Base-by-base conservation (phyloP, 176 grass and related monocot species). In the Oryza longistaminata region DNA sequence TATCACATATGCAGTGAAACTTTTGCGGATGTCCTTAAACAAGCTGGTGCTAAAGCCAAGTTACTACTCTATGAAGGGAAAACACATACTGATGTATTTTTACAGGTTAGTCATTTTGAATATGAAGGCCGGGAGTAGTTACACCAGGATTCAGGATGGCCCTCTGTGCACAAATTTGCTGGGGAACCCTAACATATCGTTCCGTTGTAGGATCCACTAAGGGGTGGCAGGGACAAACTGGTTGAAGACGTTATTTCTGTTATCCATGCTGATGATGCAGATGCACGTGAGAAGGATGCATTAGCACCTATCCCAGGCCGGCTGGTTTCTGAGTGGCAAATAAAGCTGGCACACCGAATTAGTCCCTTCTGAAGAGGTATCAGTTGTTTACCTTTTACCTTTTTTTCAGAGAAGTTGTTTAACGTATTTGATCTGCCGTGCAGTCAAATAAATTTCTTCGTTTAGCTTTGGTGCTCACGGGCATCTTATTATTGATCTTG, bases 31-130 rank as follows among this genome's bases (percentile, higher is more conserved):
- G 60, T 81, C 58, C 91, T 98, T 60, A 83, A 84, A 76, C 86
- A 85, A 69, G 89, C 80, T 75, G 93, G 93, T 14, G 93, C 83
- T 66, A 87, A 94, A 90, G 81, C 84, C 76, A 90, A 88, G 87
- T 66, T 98, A 50, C 69, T 89, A 48, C 80, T 95, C 62, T 98
- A 93, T 85, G 90, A 90, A 83, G 93, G 96, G 67, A 98, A 98
- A 93, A 98, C 93, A 26, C 96, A 98, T 67, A 98, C 96, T 45
- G 96, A 98, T 91, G 86, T 98, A 72, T 98, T 98, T 89, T 24
- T 98, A 42, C 93, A 98, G 96, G 96, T 94, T 81, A 10, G 29
- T 11, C 49, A 60, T 66, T 37, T 37, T 68, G 35, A 80, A 68
- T 79, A 44, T 48, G 2, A 68, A n/a, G 77, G 11, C 37, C 71